phyloP scores from a whole-genome alignment of 2,329 filamentous ascomycete species.

The Clonostachys byssicola region DNA sequence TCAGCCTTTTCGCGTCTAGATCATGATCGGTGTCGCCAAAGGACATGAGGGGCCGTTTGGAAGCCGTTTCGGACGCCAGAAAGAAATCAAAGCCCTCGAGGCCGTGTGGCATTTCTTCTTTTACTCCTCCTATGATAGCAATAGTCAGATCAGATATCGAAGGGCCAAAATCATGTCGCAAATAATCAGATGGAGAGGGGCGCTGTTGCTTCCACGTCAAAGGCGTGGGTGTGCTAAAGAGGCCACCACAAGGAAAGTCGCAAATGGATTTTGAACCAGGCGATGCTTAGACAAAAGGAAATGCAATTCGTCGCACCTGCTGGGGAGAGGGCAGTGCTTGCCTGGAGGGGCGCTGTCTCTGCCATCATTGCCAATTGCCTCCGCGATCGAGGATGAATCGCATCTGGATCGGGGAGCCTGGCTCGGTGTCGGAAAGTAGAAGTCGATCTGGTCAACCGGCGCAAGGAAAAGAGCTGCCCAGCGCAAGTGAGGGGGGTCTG shows the following conservation, averaged over 20 bases:
- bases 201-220: too few species aligned
- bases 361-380: conserved; percentile 29
- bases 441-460: too few species aligned
- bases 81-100: conserved; percentile 26
- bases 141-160: too few species aligned
- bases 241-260: too few species aligned
- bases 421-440: too few species aligned
- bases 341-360: conserved; percentile 30
- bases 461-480: too few species aligned
- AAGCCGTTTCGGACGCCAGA: conserved; percentile 25
- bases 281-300: not conserved
- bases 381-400: conserved; percentile 12
- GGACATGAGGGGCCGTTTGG: conserved; percentile 29
- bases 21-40: conserved; percentile 18
- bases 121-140: conserved; percentile 20
- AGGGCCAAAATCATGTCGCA: too few species aligned
- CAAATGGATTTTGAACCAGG: too few species aligned
- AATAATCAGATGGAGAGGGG: too few species aligned
- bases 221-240: too few species aligned
- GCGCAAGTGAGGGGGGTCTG: too few species aligned
- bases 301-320: conserved; percentile 22
- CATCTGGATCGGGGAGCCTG: conserved; percentile 4
- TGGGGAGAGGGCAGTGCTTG: conserved; percentile 23
- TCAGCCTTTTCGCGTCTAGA: conserved; percentile 25
- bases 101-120: conserved; percentile 26